Percentiles rank a stretch among this genome's conserved stretches.
These are phyloP conservation scores for Pseudogymnoascus sp. DNA, from an alignment of 2,329 filamentous ascomycete species.

Conservation along the genomic window DNA sequence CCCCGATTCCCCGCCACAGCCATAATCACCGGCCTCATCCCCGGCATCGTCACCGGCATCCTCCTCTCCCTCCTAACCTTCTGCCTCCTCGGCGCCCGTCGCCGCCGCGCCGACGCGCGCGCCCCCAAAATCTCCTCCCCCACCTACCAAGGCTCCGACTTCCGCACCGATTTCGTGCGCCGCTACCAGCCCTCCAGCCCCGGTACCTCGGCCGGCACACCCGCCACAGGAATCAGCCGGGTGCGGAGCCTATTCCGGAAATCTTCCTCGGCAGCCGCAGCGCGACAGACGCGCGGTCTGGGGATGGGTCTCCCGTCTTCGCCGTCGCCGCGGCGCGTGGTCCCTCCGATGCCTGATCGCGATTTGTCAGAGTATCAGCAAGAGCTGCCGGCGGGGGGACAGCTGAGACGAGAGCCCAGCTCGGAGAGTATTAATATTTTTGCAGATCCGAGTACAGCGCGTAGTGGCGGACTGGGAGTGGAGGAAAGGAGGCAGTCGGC, in stretches of 20 bases:
- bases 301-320: not conserved
- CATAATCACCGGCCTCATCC: constrained; percentile 25
- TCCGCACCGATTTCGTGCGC: constrained; percentile 47
- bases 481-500: constrained; percentile 16
- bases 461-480: constrained; percentile 16
- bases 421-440: constrained; percentile 46
- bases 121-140: constrained; percentile 48
- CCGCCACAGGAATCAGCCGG: constrained; percentile 16
- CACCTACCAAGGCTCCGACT: constrained; percentile 35
- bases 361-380: not conserved
- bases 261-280: constrained; percentile 10
- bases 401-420: constrained; percentile 35
- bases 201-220: constrained; percentile 14
- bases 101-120: constrained; percentile 19
- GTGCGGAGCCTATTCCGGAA: constrained; percentile 24
- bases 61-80: constrained; percentile 34
- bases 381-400: not conserved
- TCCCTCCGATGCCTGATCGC: not conserved
- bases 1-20: constrained; percentile 21
- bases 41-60: constrained; percentile 40
- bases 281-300: not conserved
- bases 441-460: constrained; percentile 39
- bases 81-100: constrained; percentile 27
- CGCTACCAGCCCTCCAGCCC: constrained; percentile 21
- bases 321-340: not conserved